Evolutionary conservation across 177 flowering plant species (phyloP).

Genomic region (Telopea speciosissima): DNA sequence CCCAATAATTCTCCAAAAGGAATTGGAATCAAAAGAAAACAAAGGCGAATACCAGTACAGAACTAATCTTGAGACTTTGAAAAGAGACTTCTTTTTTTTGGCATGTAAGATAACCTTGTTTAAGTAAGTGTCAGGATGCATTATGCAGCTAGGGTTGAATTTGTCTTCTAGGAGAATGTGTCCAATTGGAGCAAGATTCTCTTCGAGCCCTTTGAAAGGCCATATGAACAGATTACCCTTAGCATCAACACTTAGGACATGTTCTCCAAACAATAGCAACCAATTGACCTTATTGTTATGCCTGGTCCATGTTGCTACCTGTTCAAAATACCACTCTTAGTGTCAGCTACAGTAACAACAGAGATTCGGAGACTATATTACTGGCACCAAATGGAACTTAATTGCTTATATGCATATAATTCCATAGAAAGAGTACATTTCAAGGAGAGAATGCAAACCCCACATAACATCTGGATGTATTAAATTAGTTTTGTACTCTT

Average conservation of each 20-base stretch:
- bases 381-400: background rate
- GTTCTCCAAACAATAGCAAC: constrained; percentile 80
- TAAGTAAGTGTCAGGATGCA: constrained; percentile 96
- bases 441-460: background rate
- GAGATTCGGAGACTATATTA: background rate
- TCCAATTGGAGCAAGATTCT: constrained; percentile 58
- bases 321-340: constrained; percentile 10
- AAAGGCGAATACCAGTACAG: background rate
- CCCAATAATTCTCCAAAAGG: constrained; percentile 1
- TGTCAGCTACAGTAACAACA: constrained; percentile 4
- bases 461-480: background rate
- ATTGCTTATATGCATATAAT: no score
- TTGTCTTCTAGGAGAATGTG: constrained; percentile 50
- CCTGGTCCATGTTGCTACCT: constrained; percentile 90
- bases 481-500: no score
- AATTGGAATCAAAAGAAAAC: background rate
- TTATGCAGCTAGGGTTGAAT: constrained; percentile 73
- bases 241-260: constrained; percentile 72
- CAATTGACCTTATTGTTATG: constrained; percentile 71
- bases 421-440: background rate
- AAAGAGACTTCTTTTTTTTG: background rate
- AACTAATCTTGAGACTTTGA: background rate
- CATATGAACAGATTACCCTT: constrained; percentile 73
- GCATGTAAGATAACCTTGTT: constrained; percentile 58
- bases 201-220: constrained; percentile 70